Conservation (phyloP, 805 yeast genomes). For the Candida jianshihensis region DNA sequence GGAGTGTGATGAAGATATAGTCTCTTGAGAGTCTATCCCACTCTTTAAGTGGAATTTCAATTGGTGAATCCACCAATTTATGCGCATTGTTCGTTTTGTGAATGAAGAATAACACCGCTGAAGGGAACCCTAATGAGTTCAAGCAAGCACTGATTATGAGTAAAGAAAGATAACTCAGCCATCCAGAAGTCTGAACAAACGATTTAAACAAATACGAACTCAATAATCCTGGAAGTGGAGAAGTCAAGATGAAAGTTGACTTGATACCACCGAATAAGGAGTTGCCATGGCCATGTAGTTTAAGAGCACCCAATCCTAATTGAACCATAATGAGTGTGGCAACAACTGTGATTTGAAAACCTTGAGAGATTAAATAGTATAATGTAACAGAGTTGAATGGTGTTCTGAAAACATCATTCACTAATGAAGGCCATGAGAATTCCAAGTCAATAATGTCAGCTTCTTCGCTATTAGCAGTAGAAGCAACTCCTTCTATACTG, state of each 20-base stretch:
- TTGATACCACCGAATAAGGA: constrained; percentile 6
- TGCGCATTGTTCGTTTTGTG: constrained; percentile 13
- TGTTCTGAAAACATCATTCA: constrained; percentile 20
- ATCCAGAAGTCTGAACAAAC: constrained; percentile 4
- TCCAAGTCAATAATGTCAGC: constrained; percentile 13
- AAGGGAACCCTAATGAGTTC: constrained; percentile 19
- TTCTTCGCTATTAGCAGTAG: neutral
- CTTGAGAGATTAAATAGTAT: constrained; percentile 14
- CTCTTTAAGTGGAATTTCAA: constrained; percentile 6
- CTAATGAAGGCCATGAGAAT: constrained; percentile 22
- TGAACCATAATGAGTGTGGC: constrained; percentile 3
- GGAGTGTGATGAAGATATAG: constrained; percentile 9
- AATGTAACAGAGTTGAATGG: constrained; percentile 8
- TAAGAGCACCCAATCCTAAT: constrained; percentile 7
- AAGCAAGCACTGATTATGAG: too few relatives aligned
- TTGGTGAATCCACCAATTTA: constrained; percentile 19
- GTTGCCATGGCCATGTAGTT: constrained; percentile 9
- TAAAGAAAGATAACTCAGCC: too few relatives aligned
- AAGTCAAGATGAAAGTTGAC: constrained; percentile 9
- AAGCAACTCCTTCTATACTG: neutral
- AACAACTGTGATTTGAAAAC: constrained; percentile 13
- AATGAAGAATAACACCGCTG: constrained; percentile 6
- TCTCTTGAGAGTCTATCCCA: constrained; percentile 2
- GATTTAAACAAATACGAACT: constrained; percentile 15
- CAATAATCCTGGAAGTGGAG: constrained; percentile 10